Evolutionary conservation across 2,329 filamentous ascomycete species (phyloP).

Genomic region (Pseudogymnoascus sp.): DNA sequence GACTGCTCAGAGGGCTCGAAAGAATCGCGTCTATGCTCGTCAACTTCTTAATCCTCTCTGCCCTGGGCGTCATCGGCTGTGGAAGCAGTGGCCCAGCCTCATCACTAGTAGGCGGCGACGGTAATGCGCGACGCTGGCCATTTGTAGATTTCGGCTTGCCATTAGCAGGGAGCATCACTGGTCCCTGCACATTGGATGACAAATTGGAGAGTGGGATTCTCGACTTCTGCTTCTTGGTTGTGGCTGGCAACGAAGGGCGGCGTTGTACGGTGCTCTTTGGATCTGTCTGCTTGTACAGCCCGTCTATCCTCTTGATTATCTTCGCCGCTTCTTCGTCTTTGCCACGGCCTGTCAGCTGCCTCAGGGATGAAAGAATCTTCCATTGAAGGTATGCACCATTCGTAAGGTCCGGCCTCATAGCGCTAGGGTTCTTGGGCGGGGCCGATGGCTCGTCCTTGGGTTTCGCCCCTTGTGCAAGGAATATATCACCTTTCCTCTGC

Average conservation of each 20-base stretch:
- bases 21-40: conserved; percentile 22
- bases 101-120: conserved; percentile 16
- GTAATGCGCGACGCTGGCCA: conserved; percentile 3
- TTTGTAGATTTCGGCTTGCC: not conserved
- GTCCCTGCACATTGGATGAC: not conserved
- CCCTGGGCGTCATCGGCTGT: conserved; percentile 16
- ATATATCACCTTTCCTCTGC: conserved; percentile 25
- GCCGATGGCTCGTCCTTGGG: conserved; percentile 10
- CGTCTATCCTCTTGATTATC: not conserved
- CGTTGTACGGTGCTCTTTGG: not conserved
- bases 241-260: not conserved
- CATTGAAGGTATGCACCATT: conserved; percentile 3
- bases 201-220: not conserved
- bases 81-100: not conserved
- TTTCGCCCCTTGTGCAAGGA: conserved; percentile 22
- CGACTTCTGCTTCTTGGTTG: not conserved
- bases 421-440: not conserved
- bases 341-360: not conserved
- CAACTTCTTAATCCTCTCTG: conserved; percentile 20
- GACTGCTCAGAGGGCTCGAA: conserved; percentile 1
- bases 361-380: not conserved
- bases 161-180: not conserved
- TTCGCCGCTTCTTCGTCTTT: conserved; percentile 2
- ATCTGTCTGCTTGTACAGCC: not conserved
- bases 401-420: not conserved